phyloP scores from a whole-genome alignment of 225 moss, liverwort and hornwort species.

The Polytrichum commune region DNA sequence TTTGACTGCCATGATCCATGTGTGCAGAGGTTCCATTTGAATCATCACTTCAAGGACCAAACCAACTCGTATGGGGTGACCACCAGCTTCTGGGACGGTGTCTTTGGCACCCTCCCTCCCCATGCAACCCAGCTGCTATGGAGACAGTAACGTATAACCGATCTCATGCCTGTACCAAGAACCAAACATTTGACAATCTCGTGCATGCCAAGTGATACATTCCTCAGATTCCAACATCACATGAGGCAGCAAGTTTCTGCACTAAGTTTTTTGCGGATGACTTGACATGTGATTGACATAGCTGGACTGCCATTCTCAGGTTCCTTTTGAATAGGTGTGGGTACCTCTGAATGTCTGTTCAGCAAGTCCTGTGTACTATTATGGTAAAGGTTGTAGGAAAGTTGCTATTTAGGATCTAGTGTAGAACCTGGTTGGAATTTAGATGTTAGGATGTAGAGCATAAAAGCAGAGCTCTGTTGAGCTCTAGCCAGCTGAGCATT shows the following conservation, averaged over 20 bases:
- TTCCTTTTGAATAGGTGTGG: background rate
- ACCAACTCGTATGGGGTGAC: conserved; percentile 66
- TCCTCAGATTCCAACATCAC: too few species aligned
- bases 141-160: background rate
- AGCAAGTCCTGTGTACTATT: background rate
- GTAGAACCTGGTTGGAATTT: too few species aligned
- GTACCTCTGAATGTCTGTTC: background rate
- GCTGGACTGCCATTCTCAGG: too few species aligned
- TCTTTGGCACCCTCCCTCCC: conserved; percentile 62
- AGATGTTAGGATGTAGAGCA: too few species aligned
- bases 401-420: too few species aligned
- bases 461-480: too few species aligned
- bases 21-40: conserved; percentile 72
- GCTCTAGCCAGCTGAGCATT: too few species aligned
- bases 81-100: conserved; percentile 64
- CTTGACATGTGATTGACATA: too few species aligned
- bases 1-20: background rate
- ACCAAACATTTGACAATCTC: too few species aligned
- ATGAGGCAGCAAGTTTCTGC: background rate
- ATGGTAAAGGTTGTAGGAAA: too few species aligned
- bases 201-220: too few species aligned
- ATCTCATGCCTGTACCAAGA: background rate
- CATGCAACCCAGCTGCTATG: background rate
- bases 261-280: background rate
- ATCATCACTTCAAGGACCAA: conserved; percentile 76